Evolutionary conservation across 345 rosid genomes (phyloP).

Genomic region (Erodium maritimum): DNA sequence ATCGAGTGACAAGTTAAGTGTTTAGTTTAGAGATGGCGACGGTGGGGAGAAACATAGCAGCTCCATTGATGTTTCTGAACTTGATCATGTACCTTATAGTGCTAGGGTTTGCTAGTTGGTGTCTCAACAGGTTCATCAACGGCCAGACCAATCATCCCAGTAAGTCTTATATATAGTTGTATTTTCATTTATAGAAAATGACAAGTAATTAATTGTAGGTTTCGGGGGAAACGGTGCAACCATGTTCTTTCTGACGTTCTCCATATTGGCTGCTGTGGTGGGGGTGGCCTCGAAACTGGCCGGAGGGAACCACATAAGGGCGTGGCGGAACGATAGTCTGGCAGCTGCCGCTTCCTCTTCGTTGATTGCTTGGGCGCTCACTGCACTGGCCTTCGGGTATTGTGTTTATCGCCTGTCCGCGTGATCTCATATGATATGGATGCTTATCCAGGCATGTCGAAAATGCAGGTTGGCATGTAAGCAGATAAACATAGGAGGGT

Average conservation of each 20-base stretch:
- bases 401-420: no score
- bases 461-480: slow-evolving; percentile 68
- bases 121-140: slow-evolving; percentile 55
- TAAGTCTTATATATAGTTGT: slow-evolving; percentile 12
- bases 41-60: slow-evolving; percentile 75
- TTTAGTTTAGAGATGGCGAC: slow-evolving; percentile 30
- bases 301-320: slow-evolving; percentile 62
- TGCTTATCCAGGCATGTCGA: no score
- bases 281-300: slow-evolving; percentile 66
- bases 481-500: slow-evolving; percentile 68
- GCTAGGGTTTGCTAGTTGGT: slow-evolving; percentile 83
- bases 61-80: slow-evolving; percentile 82
- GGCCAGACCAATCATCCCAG: slow-evolving; percentile 79
- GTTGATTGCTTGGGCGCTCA: slow-evolving; percentile 63
- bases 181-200: no score
- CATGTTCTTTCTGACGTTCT: slow-evolving; percentile 49
- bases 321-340: slow-evolving; percentile 70
- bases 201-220: slow-evolving; percentile 24
- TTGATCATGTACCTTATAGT: slow-evolving; percentile 64
- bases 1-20: no score
- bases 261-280: slow-evolving; percentile 46
- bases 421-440: no score
- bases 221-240: slow-evolving; percentile 93
- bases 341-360: slow-evolving; percentile 71
- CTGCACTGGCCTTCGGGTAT: slow-evolving; percentile 80